Conservation (phyloP, 1,139 yeast genomes). For the Groenewaldozyma auringiensis region DNA sequence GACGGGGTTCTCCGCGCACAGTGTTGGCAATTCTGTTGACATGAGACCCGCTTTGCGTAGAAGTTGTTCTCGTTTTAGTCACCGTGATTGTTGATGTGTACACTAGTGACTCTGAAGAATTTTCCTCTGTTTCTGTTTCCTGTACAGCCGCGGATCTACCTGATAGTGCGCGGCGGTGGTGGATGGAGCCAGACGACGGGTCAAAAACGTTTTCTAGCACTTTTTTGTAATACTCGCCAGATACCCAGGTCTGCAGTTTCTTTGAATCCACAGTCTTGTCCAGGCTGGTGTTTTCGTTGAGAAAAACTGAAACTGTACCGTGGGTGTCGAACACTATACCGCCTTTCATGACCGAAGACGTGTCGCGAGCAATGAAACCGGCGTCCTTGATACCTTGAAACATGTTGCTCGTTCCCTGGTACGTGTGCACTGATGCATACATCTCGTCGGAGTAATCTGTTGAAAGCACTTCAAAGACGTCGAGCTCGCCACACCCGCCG, state of each 20-base stretch:
- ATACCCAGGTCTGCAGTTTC: neutral
- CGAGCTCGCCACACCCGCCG: conserved; percentile 95
- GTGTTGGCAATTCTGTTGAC: no score
- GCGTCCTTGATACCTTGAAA: conserved; percentile 46
- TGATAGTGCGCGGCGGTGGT: no score
- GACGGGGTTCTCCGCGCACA: no score
- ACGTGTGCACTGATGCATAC: conserved; percentile 78
- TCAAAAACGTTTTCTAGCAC: no score
- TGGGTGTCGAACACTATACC: neutral
- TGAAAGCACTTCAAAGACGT: conserved; percentile 68
- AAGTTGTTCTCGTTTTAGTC: no score
- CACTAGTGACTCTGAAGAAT: no score
- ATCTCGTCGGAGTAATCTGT: conserved; percentile 53
- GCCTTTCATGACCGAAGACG: neutral
- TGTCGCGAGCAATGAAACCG: conserved; percentile 56
- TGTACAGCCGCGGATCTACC: no score
- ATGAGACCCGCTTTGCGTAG: no score
- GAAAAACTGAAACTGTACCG: neutral
- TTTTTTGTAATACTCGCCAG: neutral
- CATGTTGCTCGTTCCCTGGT: conserved; percentile 48
- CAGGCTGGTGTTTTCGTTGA: neutral
- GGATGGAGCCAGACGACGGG: no score
- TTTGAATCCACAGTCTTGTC: neutral
- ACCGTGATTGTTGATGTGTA: no score
- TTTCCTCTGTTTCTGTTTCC: no score